Percentiles rank a stretch among this genome's conserved stretches.
Conservation (phyloP, 1,284 basidiomycete species). For the Ustilago curta region DNA sequence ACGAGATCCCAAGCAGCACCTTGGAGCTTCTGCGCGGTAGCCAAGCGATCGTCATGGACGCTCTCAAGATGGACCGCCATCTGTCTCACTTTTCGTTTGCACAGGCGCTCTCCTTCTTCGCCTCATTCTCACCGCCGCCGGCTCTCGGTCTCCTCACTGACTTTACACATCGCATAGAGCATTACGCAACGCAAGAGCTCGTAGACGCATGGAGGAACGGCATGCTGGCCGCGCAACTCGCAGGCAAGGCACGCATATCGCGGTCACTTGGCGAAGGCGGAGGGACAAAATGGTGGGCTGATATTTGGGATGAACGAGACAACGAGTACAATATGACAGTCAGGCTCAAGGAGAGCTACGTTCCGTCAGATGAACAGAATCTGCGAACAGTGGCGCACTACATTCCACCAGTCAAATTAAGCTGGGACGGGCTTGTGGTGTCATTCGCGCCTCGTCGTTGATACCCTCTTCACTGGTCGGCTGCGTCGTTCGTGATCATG, state of each 20-base stretch:
- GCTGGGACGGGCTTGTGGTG: constrained; percentile 58
- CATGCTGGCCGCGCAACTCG: constrained; percentile 34
- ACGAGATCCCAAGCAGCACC: constrained; percentile 53
- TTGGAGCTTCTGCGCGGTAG: constrained; percentile 49
- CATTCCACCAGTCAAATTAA: constrained; percentile 53
- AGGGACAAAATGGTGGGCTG: constrained; percentile 51
- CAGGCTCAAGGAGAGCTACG: constrained; percentile 8
- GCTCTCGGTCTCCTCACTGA: constrained; percentile 61
- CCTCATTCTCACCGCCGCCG: constrained; percentile 32
- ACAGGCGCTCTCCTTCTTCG: constrained; percentile 55
- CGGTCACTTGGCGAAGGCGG: constrained; percentile 42
- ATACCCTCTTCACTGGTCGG: not conserved
- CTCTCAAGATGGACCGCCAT: constrained; percentile 61
- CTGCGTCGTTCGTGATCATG: too few relatives aligned
- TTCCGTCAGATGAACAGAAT: not conserved
- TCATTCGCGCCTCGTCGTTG: constrained; percentile 15
- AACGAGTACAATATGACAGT: constrained; percentile 46
- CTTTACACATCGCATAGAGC: constrained; percentile 63
- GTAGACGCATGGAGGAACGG: constrained; percentile 39
- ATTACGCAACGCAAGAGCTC: constrained; percentile 45
- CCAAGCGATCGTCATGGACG: constrained; percentile 59
- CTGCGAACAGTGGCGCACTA: constrained; percentile 3
- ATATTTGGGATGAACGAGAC: constrained; percentile 53
- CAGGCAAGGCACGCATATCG: not conserved
- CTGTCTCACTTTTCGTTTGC: constrained; percentile 62